Evolutionary conservation across 192 early-diverging fungal genomes (phyloP).

Genomic region (Backusella psychrophila): DNA sequence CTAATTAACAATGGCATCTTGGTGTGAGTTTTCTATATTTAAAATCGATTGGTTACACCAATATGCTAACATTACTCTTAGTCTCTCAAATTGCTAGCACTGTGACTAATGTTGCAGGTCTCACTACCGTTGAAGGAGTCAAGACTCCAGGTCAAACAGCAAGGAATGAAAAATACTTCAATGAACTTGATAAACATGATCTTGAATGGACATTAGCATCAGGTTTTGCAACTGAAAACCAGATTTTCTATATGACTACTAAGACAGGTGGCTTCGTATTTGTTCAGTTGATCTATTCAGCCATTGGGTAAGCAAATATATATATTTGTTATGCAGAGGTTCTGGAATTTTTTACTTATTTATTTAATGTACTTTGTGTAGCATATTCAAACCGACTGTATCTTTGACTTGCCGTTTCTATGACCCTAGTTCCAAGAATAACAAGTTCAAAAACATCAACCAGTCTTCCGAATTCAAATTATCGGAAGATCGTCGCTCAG

Average conservation of each 20-base stretch:
- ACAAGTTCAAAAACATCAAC: slow-evolving; percentile 71
- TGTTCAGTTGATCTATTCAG: slow-evolving; percentile 91
- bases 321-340: neutral
- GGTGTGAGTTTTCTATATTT: slow-evolving; percentile 6
- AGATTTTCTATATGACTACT: slow-evolving; percentile 80
- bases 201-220: slow-evolving; percentile 64
- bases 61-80: neutral
- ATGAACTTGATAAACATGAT: slow-evolving; percentile 54
- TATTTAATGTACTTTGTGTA: slow-evolving; percentile 10
- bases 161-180: slow-evolving; percentile 37
- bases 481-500: slow-evolving; percentile 71
- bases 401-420: slow-evolving; percentile 76
- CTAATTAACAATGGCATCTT: slow-evolving; percentile 12
- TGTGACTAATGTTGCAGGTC: slow-evolving; percentile 20
- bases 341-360: slow-evolving; percentile 6
- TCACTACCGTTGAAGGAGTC: slow-evolving; percentile 18
- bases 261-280: slow-evolving; percentile 74
- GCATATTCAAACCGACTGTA: slow-evolving; percentile 53
- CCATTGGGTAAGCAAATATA: slow-evolving; percentile 54
- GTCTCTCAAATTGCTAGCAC: slow-evolving; percentile 31
- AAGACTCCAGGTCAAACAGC: slow-evolving; percentile 31
- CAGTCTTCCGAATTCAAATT: slow-evolving; percentile 65
- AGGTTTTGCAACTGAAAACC: slow-evolving; percentile 80
- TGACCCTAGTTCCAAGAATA: slow-evolving; percentile 55
- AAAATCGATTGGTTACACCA: neutral